These are phyloP conservation scores for Monosporozyma aquatica DNA, from an alignment of 805 yeast genomes.

Conservation along the genomic window DNA sequence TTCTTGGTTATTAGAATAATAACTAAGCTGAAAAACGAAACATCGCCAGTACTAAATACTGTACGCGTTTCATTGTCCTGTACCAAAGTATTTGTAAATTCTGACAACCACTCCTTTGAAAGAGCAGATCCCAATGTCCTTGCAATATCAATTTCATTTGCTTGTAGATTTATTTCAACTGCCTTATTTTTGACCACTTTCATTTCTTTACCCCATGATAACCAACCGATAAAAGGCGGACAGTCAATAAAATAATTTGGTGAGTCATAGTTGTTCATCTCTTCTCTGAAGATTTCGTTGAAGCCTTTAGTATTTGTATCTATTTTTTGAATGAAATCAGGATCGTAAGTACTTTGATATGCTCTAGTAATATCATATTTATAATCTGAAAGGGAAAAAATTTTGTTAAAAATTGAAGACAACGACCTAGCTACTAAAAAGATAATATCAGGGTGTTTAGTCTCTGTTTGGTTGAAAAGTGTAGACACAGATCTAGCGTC, in stretches of 20 bases:
- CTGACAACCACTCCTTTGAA: constrained; percentile 48
- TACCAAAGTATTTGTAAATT: constrained; percentile 42
- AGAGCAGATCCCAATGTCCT: constrained; percentile 37
- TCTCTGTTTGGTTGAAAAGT: constrained; percentile 41
- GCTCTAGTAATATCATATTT: constrained; percentile 42
- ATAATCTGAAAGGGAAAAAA: constrained; percentile 37
- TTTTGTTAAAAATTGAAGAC: constrained; percentile 41
- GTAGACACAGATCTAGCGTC: constrained; percentile 34
- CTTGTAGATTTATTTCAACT: constrained; percentile 33
- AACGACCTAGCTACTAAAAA: constrained; percentile 55
- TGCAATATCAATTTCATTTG: constrained; percentile 37
- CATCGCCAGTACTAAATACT: constrained; percentile 58
- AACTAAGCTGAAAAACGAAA: constrained; percentile 45
- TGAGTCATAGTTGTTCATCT: constrained; percentile 38
- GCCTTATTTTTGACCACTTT: constrained; percentile 28
- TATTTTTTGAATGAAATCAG: constrained; percentile 34
- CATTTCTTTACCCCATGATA: constrained; percentile 63
- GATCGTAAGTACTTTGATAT: constrained; percentile 35
- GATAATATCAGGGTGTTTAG: constrained; percentile 61
- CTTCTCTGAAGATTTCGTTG: constrained; percentile 37
- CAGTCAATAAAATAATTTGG: constrained; percentile 53
- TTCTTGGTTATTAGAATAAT: constrained; percentile 43
- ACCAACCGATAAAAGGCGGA: constrained; percentile 52
- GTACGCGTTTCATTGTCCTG: constrained; percentile 64
- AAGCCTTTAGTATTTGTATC: constrained; percentile 37